Percentiles rank a stretch among this genome's conserved stretches.
Conservation (phyloP, 192 early-diverging fungal genomes). For the Backusella parvicylindrica region DNA sequence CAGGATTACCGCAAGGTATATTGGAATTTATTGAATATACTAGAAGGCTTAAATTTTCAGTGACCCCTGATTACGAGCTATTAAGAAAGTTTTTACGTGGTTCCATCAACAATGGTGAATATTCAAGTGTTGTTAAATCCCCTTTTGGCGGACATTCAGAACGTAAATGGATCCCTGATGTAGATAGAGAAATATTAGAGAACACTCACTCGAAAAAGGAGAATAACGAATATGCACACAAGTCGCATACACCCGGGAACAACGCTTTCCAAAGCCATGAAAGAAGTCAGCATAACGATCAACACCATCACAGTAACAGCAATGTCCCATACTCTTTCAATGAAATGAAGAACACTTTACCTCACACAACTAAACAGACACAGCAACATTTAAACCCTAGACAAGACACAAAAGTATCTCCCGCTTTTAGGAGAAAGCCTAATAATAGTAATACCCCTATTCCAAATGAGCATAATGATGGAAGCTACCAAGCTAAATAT, state of each 20-base stretch:
- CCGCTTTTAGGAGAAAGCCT: not conserved
- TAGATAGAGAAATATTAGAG: not conserved
- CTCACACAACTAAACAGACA: not conserved
- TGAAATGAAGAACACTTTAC: not conserved
- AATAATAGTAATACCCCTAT: not conserved
- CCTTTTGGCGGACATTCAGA: conserved; percentile 10
- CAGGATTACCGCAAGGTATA: conserved; percentile 72
- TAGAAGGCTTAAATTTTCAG: conserved; percentile 67
- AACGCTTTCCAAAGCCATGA: not conserved
- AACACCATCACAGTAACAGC: not conserved
- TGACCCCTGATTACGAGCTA: conserved; percentile 78
- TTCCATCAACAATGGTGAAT: conserved; percentile 4
- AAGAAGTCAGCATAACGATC: not conserved
- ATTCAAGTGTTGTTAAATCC: conserved; percentile 10
- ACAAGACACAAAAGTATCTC: not conserved
- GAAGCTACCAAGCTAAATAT: not conserved
- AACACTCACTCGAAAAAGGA: not conserved
- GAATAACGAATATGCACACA: not conserved
- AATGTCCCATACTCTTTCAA: not conserved
- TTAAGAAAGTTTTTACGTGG: conserved; percentile 40
- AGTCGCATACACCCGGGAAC: not conserved
- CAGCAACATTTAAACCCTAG: not conserved
- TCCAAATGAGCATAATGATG: not conserved
- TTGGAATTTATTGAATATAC: conserved; percentile 67
- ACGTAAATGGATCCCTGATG: not conserved